Base-by-base conservation (phyloP, 139 green algal species). In the Micractinium conductrix region DNA sequence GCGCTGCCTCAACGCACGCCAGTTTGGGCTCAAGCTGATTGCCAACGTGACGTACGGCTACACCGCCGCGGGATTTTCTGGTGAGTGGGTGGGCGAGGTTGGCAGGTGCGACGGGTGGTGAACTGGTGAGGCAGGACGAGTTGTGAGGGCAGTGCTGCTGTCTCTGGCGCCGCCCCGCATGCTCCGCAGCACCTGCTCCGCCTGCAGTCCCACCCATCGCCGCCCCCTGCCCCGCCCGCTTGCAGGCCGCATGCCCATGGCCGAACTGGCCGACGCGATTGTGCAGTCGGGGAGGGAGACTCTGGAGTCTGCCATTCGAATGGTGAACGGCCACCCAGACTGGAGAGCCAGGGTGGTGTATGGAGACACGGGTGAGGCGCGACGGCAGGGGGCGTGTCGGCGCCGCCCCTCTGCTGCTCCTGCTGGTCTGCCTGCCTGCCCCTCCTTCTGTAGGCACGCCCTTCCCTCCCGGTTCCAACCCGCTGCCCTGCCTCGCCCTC, bases 11-110 rank as follows among this genome's bases (percentile, higher is more conserved):
- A 99, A 99, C 85, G 95, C 97, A 12, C 92, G 96, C 6, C 97
- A 99, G 92, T 97, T 99, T 87, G 94, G 89, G 7, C 91, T 99
- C 65, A 99, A 99, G 90, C 93, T 99, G 70, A 98, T 99, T 70
- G 93, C 97, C 72, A 99, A 99, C 88, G 97, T 99, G 55, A 98
- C 93, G 0, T 98, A 98, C 86, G 95, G 95, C 60, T 96, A 96
- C 85, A 90, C 93, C 17, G 87, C 93, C 9, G 93, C 93, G 7
- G 93, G 93, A 44, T 98, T 98, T 84, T 94, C 85, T 9, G 93
- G 92, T 75, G 38, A 21, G 79, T 30, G 38, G 30, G 17, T 16
- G 69, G 62, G 26, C 26, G 3, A 69, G 60, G 60, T n/a, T n/a
- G n/a, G n/a, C n/a, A n/a, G n/a, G n/a, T n/a, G n/a, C n/a, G n/a